Percentiles rank a stretch among this genome's conserved stretches.
phyloP scores from a whole-genome alignment of 495 filamentous ascomycete genomes.

The Elasticomyces elasticus region DNA sequence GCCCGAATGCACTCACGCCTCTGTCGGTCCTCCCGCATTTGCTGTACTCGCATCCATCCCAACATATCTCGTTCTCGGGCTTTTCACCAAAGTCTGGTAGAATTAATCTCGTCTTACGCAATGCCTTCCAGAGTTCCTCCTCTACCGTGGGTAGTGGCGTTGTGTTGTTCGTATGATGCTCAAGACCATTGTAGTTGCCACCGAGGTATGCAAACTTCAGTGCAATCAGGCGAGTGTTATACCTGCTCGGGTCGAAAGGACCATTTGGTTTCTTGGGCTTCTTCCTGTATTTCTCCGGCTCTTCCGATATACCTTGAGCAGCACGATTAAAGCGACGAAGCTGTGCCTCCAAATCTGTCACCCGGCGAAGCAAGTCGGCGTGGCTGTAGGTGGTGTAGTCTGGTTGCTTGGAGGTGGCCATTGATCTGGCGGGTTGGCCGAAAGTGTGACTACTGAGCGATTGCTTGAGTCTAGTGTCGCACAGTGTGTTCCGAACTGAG shows the following conservation, averaged over 20 bases:
- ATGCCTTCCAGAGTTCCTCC: slow-evolving; percentile 81
- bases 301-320: not conserved
- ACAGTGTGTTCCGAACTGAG: not conserved
- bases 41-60: slow-evolving; percentile 74
- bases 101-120: slow-evolving; percentile 70
- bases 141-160: slow-evolving; percentile 74
- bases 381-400: slow-evolving; percentile 27
- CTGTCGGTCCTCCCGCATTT: slow-evolving; percentile 90
- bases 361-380: slow-evolving; percentile 21
- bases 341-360: slow-evolving; percentile 26
- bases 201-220: slow-evolving; percentile 92
- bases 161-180: slow-evolving; percentile 57
- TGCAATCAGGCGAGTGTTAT: slow-evolving; percentile 74
- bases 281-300: slow-evolving; percentile 7
- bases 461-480: no score
- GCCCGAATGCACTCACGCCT: slow-evolving; percentile 93
- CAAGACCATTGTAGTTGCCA: slow-evolving; percentile 80
- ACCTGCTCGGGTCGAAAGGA: slow-evolving; percentile 63
- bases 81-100: slow-evolving; percentile 45
- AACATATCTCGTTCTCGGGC: slow-evolving; percentile 45
- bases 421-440: no score
- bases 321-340: slow-evolving; percentile 10
- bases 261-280: slow-evolving; percentile 22
- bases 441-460: no score
- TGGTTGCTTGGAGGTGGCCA: not conserved